A percentile compares a stretch with the other conserved stretches of the same genome.
Evolutionary conservation across 108 stramenopile genomes (phyloP).

Genomic region (Pinguiococcus pyrenoidosus): DNA sequence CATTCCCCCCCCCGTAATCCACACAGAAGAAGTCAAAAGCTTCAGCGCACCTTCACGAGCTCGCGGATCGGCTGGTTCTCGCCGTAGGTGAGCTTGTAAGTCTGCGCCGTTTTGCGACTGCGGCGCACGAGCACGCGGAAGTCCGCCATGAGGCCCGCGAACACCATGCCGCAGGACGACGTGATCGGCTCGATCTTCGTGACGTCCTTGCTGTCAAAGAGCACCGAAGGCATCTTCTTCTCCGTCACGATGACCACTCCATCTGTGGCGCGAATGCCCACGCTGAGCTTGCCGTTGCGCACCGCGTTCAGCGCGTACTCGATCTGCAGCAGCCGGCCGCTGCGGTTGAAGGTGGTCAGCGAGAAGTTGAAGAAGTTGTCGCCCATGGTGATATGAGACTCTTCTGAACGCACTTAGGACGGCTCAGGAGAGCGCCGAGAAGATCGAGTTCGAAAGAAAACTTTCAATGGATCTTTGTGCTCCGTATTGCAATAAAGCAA

Average conservation of each 20-base stretch:
- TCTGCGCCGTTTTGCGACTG: slow-evolving; percentile 82
- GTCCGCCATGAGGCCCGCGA: slow-evolving; percentile 95
- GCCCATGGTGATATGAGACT: too few species aligned
- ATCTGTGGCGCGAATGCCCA: slow-evolving; percentile 92
- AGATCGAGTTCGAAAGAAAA: too few species aligned
- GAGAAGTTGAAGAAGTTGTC: slow-evolving; percentile 94
- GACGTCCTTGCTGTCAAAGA: slow-evolving; percentile 73
- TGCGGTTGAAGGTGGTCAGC: slow-evolving; percentile 91
- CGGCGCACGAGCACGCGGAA: slow-evolving; percentile 89
- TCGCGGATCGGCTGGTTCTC: slow-evolving; percentile 70
- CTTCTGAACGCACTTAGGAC: too few species aligned
- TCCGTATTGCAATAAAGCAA: too few species aligned
- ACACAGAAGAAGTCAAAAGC: too few species aligned
- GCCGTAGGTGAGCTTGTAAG: slow-evolving; percentile 61
- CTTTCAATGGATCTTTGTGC: too few species aligned
- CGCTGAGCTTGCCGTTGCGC: slow-evolving; percentile 80
- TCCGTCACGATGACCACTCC: slow-evolving; percentile 98
- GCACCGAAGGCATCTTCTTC: slow-evolving; percentile 73
- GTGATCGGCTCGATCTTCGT: slow-evolving; percentile 78
- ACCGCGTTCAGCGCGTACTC: slow-evolving; percentile 97
- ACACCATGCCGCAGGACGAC: slow-evolving; percentile 78
- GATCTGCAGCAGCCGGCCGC: slow-evolving; percentile 95
- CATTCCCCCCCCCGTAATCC: too few species aligned
- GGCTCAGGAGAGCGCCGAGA: too few species aligned
- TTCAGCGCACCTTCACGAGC: slow-evolving; percentile 81